Base-by-base conservation (phyloP, 306 rosid genomes). In the Vigna radiata region DNA sequence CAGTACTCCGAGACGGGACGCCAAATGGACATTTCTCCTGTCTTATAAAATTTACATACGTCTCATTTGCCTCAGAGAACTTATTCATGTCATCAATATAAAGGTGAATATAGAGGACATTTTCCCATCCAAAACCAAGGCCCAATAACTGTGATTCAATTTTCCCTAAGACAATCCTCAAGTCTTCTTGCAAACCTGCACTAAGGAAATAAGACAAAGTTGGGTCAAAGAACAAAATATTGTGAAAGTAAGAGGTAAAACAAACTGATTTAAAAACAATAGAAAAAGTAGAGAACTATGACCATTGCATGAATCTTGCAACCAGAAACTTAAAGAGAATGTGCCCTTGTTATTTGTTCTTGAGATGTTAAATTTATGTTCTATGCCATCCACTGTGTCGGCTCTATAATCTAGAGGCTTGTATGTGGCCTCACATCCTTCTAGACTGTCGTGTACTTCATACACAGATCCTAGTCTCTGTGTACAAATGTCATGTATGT, bases 1-100 rank as follows among this genome's bases (percentile, higher is more conserved):
- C 85, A 72, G 98, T 94, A 88, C 98, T 92, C 75, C 98, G 95
- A 52, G 98, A 94, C 43, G 98, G 98, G 56, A 91, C 98, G 44
- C 98, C 97, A 85, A 83, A 91, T 36, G 90, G 87, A 76, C 98
- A 94, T 83, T 88, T 89, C 66, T 89, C 97, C 21, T 89, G 97
- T 71, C 92, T 94, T 75, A 94, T 87, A 79, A 85, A 90, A 72
- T 84, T 83, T 81, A 91, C 88, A 58, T 94, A 94, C 50, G 89
- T 90, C 70, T 91, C 98, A 84, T 94, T 94, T 79, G 89, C 98
- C 59, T 79, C 64, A 56, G 91, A 77, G 82, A 94, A 94, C 80
- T 86, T 86, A 76, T 73, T 79, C 98, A 94, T 91, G 73, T 94
- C 93, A 68, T 90, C 91, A 79, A 94, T 89, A 83, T 94, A 94